These are phyloP conservation scores for Brassica incana DNA, from an alignment of 345 rosid genomes.

Conservation along the genomic window DNA sequence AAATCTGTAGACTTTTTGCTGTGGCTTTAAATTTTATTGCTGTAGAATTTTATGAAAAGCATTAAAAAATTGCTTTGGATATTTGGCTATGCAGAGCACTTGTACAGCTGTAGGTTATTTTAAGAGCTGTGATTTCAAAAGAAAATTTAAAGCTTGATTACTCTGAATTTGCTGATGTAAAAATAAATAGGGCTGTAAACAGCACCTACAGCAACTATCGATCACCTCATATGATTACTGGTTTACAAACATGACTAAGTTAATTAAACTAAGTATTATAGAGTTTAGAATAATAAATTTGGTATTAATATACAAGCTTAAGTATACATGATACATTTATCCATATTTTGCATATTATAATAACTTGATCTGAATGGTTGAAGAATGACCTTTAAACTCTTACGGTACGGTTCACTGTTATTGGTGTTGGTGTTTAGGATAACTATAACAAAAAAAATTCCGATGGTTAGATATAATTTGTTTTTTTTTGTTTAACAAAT, in stretches of 20 bases:
- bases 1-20: too few relatives aligned
- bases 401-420: conserved; percentile 23
- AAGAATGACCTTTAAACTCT: conserved; percentile 3
- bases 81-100: too few relatives aligned
- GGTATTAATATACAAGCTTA: neutral
- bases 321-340: neutral
- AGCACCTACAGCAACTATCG: too few relatives aligned
- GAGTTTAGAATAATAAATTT: neutral
- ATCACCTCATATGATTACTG: neutral
- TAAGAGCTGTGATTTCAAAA: too few relatives aligned
- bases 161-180: too few relatives aligned
- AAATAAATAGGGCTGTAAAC: too few relatives aligned
- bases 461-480: conserved; percentile 12
- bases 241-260: neutral
- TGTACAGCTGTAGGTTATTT: too few relatives aligned
- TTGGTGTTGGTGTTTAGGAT: conserved; percentile 30
- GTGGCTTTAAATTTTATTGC: too few relatives aligned
- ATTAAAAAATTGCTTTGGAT: too few relatives aligned
- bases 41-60: too few relatives aligned
- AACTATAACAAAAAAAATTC: conserved; percentile 10
- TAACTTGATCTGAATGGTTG: neutral
- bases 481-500: conserved; percentile 20
- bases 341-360: neutral
- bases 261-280: neutral
- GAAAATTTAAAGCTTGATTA: too few relatives aligned